Evolutionary conservation across 805 yeast species (phyloP), one percentile per base, ranked within the genome.

Genomic region (Yarrowia phangngaensis): DNA sequence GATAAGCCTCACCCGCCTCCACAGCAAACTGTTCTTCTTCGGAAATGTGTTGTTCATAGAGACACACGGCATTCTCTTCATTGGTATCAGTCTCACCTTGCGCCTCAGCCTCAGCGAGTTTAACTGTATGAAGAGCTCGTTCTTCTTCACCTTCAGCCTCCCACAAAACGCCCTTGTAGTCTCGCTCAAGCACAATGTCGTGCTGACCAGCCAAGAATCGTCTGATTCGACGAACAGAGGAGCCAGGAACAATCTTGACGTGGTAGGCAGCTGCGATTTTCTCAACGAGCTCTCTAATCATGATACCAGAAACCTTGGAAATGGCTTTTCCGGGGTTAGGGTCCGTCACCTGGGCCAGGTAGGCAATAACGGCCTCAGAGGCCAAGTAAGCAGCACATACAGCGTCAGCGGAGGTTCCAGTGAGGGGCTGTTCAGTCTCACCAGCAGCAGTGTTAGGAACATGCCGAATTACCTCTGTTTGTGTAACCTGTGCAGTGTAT

Each of bases 181-280:
- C 95, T 61, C 80, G 76, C 70, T 90, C 98, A 28, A 89, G 90
- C 55, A 88, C 92, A 50, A 88, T 92, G 62, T 87, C 95, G 52
- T 89, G 82, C 71, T 92, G 98, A 48, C 98, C 98, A 29, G 95
- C 95, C 61, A 92, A 76, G 60, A 90, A 92, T 62, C 97, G 78
- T 71, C 95, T 78, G 51, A 89, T 75, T 65, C 96, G 78, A 69
- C 98, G 82, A 32, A 92, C 84, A 64, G 86, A 81, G 16, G 96
- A 85, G 0, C 95, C 95, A 22, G 97, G 97, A 27, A 85, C 87
- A 49, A 92, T 87, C 51, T 73, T 72, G 71, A 95, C 87, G 63
- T 83, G 78, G 69, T 80, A 92, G 1, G 82, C 71, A 51, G 74
- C 75, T n/a, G 95, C 97, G 60, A 92, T 74, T n/a, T 80, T 73